phyloP scores from a whole-genome alignment of 352 stramenopile species.

The Pythium rishiriense region DNA sequence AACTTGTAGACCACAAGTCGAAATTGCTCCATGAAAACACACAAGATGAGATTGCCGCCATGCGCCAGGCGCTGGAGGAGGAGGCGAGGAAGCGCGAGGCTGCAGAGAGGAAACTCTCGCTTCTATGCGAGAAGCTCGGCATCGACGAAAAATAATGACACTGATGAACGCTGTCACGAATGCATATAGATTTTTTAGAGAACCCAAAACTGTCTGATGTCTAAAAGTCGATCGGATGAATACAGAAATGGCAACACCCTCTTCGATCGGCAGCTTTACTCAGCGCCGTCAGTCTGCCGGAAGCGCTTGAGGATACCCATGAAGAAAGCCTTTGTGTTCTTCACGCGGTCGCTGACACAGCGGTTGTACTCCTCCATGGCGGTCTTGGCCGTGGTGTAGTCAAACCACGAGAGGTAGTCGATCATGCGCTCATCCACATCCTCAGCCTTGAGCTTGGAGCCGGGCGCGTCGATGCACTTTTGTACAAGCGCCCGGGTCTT shows the following conservation, averaged over 20 bases:
- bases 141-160: conserved; percentile 26
- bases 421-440: conserved; percentile 88
- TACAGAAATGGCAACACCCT: not conserved
- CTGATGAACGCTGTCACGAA: not conserved
- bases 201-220: not conserved
- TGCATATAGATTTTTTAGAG: conserved; percentile 4
- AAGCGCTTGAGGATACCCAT: conserved; percentile 91
- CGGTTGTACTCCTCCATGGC: conserved; percentile 82
- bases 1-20: conserved; percentile 41
- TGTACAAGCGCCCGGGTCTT: conserved; percentile 81
- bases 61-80: conserved; percentile 31
- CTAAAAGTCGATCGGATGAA: not conserved
- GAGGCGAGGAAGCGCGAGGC: conserved; percentile 43
- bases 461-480: conserved; percentile 72
- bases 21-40: conserved; percentile 33
- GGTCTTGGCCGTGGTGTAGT: conserved; percentile 86
- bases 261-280: conserved; percentile 37
- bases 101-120: conserved; percentile 40
- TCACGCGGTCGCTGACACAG: conserved; percentile 68
- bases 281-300: conserved; percentile 71
- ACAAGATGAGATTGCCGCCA: conserved; percentile 29
- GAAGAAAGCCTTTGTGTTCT: conserved; percentile 88
- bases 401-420: conserved; percentile 87
- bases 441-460: conserved; percentile 71
- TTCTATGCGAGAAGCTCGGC: conserved; percentile 46